A percentile compares a stretch with the other conserved stretches of the same genome.
Conservation (phyloP, 1,284 basidiomycete genomes). For the Puccinia novopanici region DNA sequence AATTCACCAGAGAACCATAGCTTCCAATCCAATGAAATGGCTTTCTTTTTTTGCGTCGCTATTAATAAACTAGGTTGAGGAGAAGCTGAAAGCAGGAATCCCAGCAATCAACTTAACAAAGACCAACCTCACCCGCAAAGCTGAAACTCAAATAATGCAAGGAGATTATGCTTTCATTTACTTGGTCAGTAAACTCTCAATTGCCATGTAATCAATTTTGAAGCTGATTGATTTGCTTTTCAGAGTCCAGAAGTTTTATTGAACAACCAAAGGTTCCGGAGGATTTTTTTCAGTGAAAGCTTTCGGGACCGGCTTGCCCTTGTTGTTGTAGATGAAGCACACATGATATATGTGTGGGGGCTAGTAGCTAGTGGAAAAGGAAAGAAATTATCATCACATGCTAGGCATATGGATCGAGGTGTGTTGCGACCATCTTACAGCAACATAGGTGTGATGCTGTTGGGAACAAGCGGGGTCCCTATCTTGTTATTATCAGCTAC, state of each 20-base stretch:
- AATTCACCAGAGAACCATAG: too few relatives aligned
- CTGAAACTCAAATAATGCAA: background rate
- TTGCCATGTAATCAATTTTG: background rate
- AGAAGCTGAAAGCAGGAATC: background rate
- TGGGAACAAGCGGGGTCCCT: background rate
- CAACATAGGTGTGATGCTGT: background rate
- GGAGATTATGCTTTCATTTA: conserved; percentile 22
- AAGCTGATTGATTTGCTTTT: background rate
- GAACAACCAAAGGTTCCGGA: background rate
- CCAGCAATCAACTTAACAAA: conserved; percentile 12
- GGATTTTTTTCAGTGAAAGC: background rate
- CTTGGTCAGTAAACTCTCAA: background rate
- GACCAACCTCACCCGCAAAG: background rate
- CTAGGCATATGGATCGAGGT: background rate
- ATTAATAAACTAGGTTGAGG: too few relatives aligned
- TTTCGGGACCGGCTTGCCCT: background rate
- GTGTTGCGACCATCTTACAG: background rate
- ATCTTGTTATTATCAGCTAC: background rate
- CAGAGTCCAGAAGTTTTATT: conserved; percentile 20
- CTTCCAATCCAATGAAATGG: too few relatives aligned
- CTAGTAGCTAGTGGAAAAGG: background rate
- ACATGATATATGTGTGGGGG: too few relatives aligned
- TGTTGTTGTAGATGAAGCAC: conserved; percentile 11
- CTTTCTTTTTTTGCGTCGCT: too few relatives aligned
- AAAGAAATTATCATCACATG: background rate